A percentile compares a stretch with the other conserved stretches of the same genome.
phyloP scores from a whole-genome alignment of 768 basidiomycete genomes.

The Podaxis mareebaensis region DNA sequence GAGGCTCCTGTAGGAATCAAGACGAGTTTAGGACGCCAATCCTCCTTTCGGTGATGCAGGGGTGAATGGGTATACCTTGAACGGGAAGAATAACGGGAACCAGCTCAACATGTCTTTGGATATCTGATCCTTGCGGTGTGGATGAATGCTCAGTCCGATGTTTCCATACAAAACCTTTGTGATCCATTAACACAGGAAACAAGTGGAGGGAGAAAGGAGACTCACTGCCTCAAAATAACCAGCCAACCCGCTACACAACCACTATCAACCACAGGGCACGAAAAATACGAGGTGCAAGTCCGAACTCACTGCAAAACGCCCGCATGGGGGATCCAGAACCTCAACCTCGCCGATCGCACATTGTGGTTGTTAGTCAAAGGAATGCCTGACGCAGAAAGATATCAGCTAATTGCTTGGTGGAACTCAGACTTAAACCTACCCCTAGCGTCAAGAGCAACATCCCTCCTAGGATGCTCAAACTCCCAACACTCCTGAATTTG shows the following conservation, averaged over 20 bases:
- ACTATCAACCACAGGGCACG: neutral
- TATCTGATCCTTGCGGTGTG: slow-evolving; percentile 78
- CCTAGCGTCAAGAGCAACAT: slow-evolving; percentile 69
- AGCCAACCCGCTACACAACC: slow-evolving; percentile 65
- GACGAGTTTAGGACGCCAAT: slow-evolving; percentile 2
- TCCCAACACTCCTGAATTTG: slow-evolving; percentile 96
- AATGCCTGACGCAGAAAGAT: slow-evolving; percentile 51
- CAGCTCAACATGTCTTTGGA: slow-evolving; percentile 99
- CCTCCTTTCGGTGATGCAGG: neutral
- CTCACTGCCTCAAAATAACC: slow-evolving; percentile 92
- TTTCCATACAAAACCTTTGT: slow-evolving; percentile 74
- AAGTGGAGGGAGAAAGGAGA: neutral
- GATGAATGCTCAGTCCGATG: slow-evolving; percentile 92
- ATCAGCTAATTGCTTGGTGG: slow-evolving; percentile 3
- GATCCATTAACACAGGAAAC: slow-evolving; percentile 9
- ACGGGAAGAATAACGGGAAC: slow-evolving; percentile 97
- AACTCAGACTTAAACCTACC: slow-evolving; percentile 44
- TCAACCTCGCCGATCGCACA: slow-evolving; percentile 78
- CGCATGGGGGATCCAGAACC: slow-evolving; percentile 93
- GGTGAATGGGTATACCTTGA: slow-evolving; percentile 59
- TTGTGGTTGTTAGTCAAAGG: slow-evolving; percentile 98
- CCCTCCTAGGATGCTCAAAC: slow-evolving; percentile 90
- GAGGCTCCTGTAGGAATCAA: slow-evolving; percentile 63
- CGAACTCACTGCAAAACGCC: slow-evolving; percentile 74
- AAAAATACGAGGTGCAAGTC: neutral